Evolutionary conservation across 805 yeast genomes (phyloP), one percentile per base, ranked within the genome.

Genomic region (Yamadazyma ubonensis): DNA sequence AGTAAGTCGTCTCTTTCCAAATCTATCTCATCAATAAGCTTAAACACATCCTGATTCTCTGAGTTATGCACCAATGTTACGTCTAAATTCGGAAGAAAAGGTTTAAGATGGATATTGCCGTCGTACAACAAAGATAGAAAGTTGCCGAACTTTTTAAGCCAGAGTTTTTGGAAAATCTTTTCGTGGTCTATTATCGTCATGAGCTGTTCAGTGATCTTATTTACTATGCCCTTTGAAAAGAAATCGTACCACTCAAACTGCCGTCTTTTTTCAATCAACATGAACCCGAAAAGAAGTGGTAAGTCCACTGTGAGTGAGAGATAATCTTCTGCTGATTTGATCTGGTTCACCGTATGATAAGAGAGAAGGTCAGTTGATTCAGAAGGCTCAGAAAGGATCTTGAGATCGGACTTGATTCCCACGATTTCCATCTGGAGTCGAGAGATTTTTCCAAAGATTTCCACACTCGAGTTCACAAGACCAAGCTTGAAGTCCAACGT

Each of bases 211-310:
- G 79, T 68, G 0, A 79, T 59, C 37, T 69, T 71, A 22, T 55
- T 39, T 44, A 58, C 61, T 29, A 75, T 43, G n/a, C 71, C 65
- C 55, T 58, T 50, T n/a, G 68, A 57, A 43, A 54, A 54, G 54
- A 60, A 67, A 43, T 69, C 73, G 35, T 58, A 58, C 85, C 88
- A 82, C 48, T 76, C 76, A 33, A 65, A 61, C 48, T 83, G 76
- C 36, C 87, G 66, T 36, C 82, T 62, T 32, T 65, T 69, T 47
- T 85, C 90, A 33, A 84, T 70, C 2, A 83, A 45, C 57, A 78
- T 73, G n/a, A 83, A 64, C 1, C 93, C 93, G 55, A 84, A 83
- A 1, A 84, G 59, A 9, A 84, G 54, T 0, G 95, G 95, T 19
- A 86, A 54, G 54, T 86, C 93, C 10, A 77, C 68, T 0, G 83